Percentiles rank a stretch among this genome's conserved stretches.
Evolutionary conservation across 805 yeast genomes (phyloP).

Genomic region (Candida succiphila): DNA sequence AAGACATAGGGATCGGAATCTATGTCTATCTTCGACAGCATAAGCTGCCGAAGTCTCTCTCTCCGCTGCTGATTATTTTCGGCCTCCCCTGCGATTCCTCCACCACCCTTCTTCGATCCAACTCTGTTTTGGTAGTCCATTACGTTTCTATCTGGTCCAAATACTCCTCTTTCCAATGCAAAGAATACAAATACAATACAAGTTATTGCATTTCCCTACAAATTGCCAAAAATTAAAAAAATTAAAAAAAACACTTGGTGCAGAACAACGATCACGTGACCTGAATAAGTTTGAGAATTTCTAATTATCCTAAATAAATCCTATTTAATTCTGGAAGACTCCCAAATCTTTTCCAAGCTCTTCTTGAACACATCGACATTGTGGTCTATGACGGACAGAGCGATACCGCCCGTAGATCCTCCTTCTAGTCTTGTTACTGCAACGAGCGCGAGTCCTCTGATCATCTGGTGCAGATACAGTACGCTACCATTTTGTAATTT

Average conservation of each 20-base stretch:
- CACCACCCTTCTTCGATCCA: constrained; percentile 85
- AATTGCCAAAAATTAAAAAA: background rate
- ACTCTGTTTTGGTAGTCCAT: constrained; percentile 90
- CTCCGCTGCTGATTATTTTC: constrained; percentile 62
- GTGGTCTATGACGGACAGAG: constrained; percentile 70
- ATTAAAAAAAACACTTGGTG: background rate
- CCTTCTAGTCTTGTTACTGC: constrained; percentile 70
- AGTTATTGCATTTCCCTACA: constrained; percentile 13
- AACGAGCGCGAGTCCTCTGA: constrained; percentile 84
- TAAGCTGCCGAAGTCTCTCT: constrained; percentile 56
- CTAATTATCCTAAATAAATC: background rate
- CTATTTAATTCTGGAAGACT: constrained; percentile 25
- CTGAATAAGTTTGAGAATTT: background rate
- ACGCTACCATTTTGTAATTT: constrained; percentile 76
- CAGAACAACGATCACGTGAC: background rate
- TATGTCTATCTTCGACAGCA: constrained; percentile 37
- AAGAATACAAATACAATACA: background rate
- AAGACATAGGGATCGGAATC: constrained; percentile 77
- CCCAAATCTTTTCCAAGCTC: constrained; percentile 68
- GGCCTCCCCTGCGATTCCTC: constrained; percentile 73
- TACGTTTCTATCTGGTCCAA: background rate
- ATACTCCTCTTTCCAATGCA: background rate
- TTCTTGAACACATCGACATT: constrained; percentile 75
- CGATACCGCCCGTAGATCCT: constrained; percentile 30
- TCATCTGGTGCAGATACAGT: constrained; percentile 81